These are phyloP conservation scores for Leishmania martiniquensis DNA, from an alignment of 208 protist genomes.

Conservation along the genomic window DNA sequence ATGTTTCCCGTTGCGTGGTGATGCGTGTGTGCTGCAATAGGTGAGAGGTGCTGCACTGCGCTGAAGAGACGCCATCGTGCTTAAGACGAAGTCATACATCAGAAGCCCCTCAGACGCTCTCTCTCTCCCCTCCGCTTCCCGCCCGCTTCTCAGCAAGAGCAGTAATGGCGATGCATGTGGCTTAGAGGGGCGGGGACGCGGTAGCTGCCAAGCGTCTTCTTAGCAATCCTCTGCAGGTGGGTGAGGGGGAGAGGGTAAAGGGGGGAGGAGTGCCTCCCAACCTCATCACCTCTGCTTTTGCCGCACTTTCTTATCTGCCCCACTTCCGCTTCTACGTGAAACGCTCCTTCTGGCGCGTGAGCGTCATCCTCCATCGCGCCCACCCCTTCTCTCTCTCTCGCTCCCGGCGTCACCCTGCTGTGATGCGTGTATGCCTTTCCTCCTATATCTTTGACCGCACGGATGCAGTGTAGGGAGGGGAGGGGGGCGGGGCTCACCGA, in stretches of 20 bases:
- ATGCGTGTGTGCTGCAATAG: neutral
- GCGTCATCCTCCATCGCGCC: neutral
- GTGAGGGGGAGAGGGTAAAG: too few species aligned
- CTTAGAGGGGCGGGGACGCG: neutral
- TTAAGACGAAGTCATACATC: neutral
- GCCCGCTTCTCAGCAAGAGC: neutral
- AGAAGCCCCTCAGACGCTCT: neutral
- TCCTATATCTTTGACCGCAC: neutral
- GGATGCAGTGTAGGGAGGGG: neutral
- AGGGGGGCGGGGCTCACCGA: neutral
- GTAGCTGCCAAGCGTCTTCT: neutral
- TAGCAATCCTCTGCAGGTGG: neutral
- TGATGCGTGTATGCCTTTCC: neutral
- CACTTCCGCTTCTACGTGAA: neutral
- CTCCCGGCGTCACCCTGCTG: neutral
- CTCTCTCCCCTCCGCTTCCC: neutral
- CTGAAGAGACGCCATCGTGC: neutral
- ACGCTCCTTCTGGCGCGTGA: neutral
- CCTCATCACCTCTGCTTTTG: neutral
- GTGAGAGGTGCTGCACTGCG: neutral
- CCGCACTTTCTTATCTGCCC: neutral
- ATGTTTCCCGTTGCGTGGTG: neutral
- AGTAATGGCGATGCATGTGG: neutral
- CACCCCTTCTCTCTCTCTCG: neutral
- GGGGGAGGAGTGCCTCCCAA: neutral